Conservation (phyloP, 352 stramenopile species). For the Thraustochytrium sp. region DNA sequence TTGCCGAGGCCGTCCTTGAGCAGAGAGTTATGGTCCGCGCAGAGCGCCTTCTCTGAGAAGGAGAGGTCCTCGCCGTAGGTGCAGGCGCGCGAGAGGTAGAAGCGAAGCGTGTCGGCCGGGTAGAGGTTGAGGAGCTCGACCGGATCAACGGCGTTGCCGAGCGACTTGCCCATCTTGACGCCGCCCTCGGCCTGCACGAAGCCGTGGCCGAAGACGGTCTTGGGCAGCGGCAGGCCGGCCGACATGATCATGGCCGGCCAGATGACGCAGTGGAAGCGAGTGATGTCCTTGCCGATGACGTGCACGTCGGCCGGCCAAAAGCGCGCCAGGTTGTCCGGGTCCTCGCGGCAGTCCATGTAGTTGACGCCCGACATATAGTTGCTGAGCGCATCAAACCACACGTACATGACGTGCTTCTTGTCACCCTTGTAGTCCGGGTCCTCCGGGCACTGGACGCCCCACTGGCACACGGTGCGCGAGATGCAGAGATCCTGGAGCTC, state of each 20-base stretch:
- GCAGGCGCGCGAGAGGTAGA: conserved; percentile 79
- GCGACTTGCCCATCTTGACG: conserved; percentile 98
- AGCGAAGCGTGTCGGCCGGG: conserved; percentile 90
- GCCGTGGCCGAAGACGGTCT: conserved; percentile 94
- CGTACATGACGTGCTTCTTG: conserved; percentile 94
- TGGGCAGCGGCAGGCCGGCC: conserved; percentile 81
- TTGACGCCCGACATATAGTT: conserved; percentile 89
- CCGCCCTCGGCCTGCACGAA: conserved; percentile 95
- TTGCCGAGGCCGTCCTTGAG: conserved; percentile 85
- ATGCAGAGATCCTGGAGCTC: conserved; percentile 90
- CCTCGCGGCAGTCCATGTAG: background rate
- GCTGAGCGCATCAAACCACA: conserved; percentile 99
- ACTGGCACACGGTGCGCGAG: conserved; percentile 91
- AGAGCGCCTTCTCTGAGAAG: conserved; percentile 83
- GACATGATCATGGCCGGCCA: conserved; percentile 99
- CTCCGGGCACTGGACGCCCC: conserved; percentile 88
- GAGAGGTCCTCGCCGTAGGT: conserved; percentile 92
- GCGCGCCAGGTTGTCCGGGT: conserved; percentile 24
- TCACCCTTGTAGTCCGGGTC: conserved; percentile 56
- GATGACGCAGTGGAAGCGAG: conserved; percentile 99
- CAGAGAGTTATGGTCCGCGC: conserved; percentile 96
- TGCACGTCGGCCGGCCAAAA: conserved; percentile 67
- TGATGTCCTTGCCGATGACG: conserved; percentile 99
- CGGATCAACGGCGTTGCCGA: conserved; percentile 97
- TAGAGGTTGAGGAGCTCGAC: conserved; percentile 88